phyloP scores from a whole-genome alignment of 345 rosid genomes.

The Citrus cavaleriei region DNA sequence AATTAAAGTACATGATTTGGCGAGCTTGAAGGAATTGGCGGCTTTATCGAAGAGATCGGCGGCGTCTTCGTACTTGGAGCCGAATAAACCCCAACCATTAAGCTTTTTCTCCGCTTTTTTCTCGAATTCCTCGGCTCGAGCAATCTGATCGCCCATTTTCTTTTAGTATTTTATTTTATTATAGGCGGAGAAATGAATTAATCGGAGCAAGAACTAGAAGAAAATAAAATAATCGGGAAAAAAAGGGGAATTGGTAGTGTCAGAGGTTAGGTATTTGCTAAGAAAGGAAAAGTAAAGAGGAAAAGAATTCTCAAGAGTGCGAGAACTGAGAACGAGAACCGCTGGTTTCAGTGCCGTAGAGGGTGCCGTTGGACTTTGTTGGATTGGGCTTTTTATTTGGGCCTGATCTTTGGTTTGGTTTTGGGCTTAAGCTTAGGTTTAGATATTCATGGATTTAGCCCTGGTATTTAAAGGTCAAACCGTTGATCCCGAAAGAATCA shows the following conservation, averaged over 20 bases:
- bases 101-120: conserved; percentile 74
- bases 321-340: neutral
- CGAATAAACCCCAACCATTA: conserved; percentile 51
- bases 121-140: conserved; percentile 56
- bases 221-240: neutral
- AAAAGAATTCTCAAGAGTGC: neutral
- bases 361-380: neutral
- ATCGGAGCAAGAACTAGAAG: neutral
- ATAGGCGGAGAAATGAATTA: neutral
- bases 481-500: too few relatives aligned
- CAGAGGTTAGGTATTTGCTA: neutral
- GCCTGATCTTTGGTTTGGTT: neutral
- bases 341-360: neutral
- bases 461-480: too few relatives aligned
- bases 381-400: neutral
- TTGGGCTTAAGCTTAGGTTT: neutral
- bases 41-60: conserved; percentile 78
- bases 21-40: conserved; percentile 68
- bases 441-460: too few relatives aligned
- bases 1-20: conserved; percentile 52
- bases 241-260: neutral
- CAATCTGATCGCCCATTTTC: conserved; percentile 57
- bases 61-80: conserved; percentile 67
- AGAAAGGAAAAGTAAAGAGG: neutral
- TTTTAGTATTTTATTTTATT: neutral